A percentile compares a stretch with the other conserved stretches of the same genome.
phyloP scores from a whole-genome alignment of 139 green algal genomes.

The Gonium pectorale region DNA sequence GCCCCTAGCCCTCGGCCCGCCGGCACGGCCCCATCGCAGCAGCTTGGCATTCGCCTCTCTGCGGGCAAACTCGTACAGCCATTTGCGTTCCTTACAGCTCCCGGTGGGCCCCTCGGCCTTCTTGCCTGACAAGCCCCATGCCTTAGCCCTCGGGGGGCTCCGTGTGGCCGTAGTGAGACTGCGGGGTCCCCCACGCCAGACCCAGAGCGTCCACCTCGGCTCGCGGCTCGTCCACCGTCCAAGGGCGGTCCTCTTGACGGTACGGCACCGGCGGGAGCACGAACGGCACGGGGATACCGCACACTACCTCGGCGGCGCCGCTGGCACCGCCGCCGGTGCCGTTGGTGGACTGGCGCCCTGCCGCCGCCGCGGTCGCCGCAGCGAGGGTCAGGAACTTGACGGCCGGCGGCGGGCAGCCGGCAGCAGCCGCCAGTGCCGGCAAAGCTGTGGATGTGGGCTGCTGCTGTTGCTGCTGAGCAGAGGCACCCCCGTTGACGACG shows the following conservation, averaged over 20 bases:
- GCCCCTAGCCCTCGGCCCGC: too few species aligned
- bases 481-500: neutral
- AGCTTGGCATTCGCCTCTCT: too few species aligned
- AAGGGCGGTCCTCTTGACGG: conserved; percentile 50
- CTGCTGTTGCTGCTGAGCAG: neutral
- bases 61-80: too few species aligned
- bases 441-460: neutral
- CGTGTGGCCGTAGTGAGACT: conserved; percentile 3
- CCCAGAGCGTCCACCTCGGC: conserved; percentile 3
- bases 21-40: too few species aligned
- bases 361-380: neutral
- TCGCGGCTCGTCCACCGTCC: conserved; percentile 49
- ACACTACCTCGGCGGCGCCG: neutral
- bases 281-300: conserved; percentile 60
- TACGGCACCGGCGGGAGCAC: conserved; percentile 58
- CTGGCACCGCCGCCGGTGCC: neutral
- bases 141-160: too few species aligned
- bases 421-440: neutral
- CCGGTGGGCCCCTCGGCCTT: too few species aligned
- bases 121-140: too few species aligned
- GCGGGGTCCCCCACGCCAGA: neutral
- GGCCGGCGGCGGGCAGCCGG: neutral
- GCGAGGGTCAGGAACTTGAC: neutral
- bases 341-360: neutral
- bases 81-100: too few species aligned